phyloP scores from a whole-genome alignment of 2,329 filamentous ascomycete genomes.

The Samsoniella hepiali region DNA sequence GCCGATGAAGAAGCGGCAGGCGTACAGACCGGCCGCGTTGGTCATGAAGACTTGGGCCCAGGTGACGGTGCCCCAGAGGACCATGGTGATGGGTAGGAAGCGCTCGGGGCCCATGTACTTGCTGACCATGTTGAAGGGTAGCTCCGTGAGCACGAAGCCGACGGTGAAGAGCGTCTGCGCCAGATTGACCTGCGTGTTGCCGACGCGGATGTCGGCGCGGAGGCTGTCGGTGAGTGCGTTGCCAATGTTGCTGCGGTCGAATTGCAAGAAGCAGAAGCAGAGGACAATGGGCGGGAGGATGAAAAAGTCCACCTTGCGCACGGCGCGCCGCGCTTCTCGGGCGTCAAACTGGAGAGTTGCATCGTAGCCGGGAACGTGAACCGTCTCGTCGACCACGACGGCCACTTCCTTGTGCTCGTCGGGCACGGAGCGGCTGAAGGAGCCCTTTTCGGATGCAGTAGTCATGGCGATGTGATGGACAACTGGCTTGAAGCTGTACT shows the following conservation, averaged over 20 bases:
- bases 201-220: conserved; percentile 45
- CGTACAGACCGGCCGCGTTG: conserved; percentile 26
- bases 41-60: conserved; percentile 30
- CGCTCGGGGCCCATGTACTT: conserved; percentile 28
- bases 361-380: conserved; percentile 27
- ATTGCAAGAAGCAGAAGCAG: conserved; percentile 33
- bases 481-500: background rate
- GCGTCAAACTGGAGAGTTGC: conserved; percentile 19
- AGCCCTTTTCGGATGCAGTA: background rate
- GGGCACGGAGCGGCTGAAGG: background rate
- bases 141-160: conserved; percentile 46
- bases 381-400: conserved; percentile 20
- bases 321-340: conserved; percentile 21
- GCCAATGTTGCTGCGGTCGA: conserved; percentile 41
- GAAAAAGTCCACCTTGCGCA: conserved; percentile 27
- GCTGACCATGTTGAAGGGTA: conserved; percentile 31
- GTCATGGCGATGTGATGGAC: background rate
- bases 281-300: conserved; percentile 31
- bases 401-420: conserved; percentile 18
- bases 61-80: conserved; percentile 30
- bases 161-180: conserved; percentile 49
- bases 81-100: conserved; percentile 30
- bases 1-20: conserved; percentile 29
- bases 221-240: conserved; percentile 52
- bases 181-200: conserved; percentile 49